Conservation (phyloP, 129 eudicot species). For the Centaurea solstitialis region DNA sequence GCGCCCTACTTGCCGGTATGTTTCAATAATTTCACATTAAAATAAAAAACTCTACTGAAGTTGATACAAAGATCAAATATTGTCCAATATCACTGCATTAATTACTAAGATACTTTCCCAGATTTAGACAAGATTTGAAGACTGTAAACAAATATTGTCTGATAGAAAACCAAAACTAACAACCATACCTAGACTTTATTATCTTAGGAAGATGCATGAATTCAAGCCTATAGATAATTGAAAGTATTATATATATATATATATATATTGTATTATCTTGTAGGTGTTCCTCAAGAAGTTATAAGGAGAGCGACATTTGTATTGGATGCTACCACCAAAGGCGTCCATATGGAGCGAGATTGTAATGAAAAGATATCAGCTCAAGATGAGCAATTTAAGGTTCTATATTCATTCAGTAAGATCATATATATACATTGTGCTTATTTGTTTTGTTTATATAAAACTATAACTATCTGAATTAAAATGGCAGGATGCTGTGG, state of each 20-base stretch:
- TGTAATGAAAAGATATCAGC: constrained; percentile 47
- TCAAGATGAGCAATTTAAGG: constrained; percentile 83
- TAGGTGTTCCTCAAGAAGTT: constrained; percentile 77
- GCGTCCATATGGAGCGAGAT: constrained; percentile 54
- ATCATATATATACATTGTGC: background rate
- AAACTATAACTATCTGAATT: constrained; percentile 13
- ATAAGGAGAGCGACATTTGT: constrained; percentile 70
- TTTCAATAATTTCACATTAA: constrained; percentile 11
- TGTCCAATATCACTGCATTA: background rate
- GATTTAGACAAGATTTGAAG: background rate
- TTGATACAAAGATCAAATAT: background rate
- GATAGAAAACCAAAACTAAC: constrained; percentile 1
- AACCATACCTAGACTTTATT: background rate
- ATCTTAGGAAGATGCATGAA: constrained; percentile 3
- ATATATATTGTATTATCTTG: background rate
- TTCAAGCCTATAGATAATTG: background rate
- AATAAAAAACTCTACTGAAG: background rate
- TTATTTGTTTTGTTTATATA: background rate
- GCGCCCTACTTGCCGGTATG: constrained; percentile 95
- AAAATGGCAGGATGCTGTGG: constrained; percentile 66
- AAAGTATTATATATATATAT: too few relatives aligned
- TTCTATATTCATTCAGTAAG: constrained; percentile 14
- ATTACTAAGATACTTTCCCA: background rate
- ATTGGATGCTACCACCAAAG: constrained; percentile 53
- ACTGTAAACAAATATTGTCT: background rate